These are phyloP conservation scores for Platismatia glauca DNA, from an alignment of 495 filamentous ascomycete genomes.

Conservation along the genomic window DNA sequence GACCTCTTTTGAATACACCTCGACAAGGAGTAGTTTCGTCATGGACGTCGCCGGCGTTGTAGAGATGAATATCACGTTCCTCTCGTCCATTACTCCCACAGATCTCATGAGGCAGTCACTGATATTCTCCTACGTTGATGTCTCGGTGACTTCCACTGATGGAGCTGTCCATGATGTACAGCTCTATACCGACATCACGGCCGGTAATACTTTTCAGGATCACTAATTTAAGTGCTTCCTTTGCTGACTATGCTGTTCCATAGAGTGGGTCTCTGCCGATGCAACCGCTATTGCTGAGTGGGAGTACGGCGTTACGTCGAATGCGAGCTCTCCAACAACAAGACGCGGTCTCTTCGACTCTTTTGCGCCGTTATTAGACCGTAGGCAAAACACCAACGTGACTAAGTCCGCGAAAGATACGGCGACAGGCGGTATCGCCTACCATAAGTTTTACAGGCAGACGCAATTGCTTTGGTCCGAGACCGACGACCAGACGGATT, in stretches of 20 bases:
- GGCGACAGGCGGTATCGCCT: constrained; percentile 30
- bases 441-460: constrained; percentile 46
- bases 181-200: constrained; percentile 52
- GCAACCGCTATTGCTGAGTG: constrained; percentile 41
- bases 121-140: constrained; percentile 47
- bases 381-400: neutral
- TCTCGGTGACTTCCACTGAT: constrained; percentile 45
- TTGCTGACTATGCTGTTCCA: constrained; percentile 16
- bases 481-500: constrained; percentile 45
- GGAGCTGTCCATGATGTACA: constrained; percentile 46
- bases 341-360: neutral
- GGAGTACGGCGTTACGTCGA: constrained; percentile 40
- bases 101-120: constrained; percentile 49
- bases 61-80: constrained; percentile 48
- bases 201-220: constrained; percentile 35
- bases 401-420: neutral
- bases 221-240: neutral
- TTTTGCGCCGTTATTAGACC: neutral
- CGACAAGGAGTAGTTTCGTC: constrained; percentile 49
- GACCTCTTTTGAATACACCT: constrained; percentile 47
- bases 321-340: constrained; percentile 17
- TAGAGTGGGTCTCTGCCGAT: constrained; percentile 54
- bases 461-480: constrained; percentile 47
- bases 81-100: constrained; percentile 48
- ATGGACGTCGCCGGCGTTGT: constrained; percentile 41